Conservation (phyloP, 1,284 basidiomycete genomes). For the Ceratobasidium sp. region DNA sequence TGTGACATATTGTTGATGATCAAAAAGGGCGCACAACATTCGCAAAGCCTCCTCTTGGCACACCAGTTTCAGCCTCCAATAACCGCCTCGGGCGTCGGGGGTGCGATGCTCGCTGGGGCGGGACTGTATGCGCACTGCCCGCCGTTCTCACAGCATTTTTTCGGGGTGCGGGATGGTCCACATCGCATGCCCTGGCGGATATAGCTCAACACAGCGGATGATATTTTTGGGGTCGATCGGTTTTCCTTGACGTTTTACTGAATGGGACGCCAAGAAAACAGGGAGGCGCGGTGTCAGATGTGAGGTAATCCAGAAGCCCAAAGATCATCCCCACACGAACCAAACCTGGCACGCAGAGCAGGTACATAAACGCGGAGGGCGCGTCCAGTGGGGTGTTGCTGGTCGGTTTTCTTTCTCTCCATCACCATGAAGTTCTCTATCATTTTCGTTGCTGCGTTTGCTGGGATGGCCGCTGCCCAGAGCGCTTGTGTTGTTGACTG, state of each 20-base stretch:
- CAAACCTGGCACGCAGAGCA: background rate
- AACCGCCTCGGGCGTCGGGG: too few relatives aligned
- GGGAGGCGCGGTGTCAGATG: background rate
- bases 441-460: slow-evolving; percentile 1
- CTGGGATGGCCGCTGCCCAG: slow-evolving; percentile 30
- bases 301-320: background rate
- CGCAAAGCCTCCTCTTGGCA: too few relatives aligned
- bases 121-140: too few relatives aligned
- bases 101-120: too few relatives aligned
- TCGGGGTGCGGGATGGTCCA: background rate
- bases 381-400: background rate
- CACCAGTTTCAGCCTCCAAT: too few relatives aligned
- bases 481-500: background rate
- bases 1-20: too few relatives aligned
- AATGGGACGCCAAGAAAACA: background rate
- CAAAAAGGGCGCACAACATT: too few relatives aligned
- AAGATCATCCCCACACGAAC: background rate
- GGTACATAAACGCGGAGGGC: background rate
- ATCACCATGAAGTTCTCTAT: slow-evolving; percentile 23
- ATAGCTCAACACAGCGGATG: background rate
- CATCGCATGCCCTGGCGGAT: background rate
- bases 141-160: background rate
- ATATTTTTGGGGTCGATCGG: background rate
- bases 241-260: background rate
- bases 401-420: slow-evolving; percentile 9